These are phyloP conservation scores for Coniosporium apollinis DNA, from an alignment of 495 filamentous ascomycete species.

Conservation along the genomic window DNA sequence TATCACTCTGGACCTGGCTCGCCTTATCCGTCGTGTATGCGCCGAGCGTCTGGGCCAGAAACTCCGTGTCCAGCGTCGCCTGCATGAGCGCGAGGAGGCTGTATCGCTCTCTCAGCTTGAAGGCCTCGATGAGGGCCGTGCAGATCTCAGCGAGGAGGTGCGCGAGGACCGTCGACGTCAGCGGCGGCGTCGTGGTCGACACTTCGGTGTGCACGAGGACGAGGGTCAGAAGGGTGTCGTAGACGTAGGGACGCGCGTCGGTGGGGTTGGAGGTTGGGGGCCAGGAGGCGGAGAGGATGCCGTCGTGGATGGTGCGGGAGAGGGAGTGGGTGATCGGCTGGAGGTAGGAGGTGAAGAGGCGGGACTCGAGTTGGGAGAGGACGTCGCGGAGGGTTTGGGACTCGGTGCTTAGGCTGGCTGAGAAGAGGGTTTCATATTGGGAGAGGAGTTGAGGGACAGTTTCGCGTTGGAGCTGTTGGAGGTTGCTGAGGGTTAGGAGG, in stretches of 20 bases:
- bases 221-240: conserved; percentile 61
- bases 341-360: conserved; percentile 83
- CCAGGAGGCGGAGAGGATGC: conserved; percentile 58
- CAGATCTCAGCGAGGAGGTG: conserved; percentile 65
- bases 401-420: conserved; percentile 80
- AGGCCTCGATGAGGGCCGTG: conserved; percentile 41
- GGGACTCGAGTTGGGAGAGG: conserved; percentile 70
- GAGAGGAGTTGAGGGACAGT: conserved; percentile 66
- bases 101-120: conserved; percentile 42
- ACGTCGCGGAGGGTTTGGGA: conserved; percentile 77
- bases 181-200: conserved; percentile 43
- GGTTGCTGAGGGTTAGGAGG: conserved; percentile 81
- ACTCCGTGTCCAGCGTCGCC: conserved; percentile 92
- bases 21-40: conserved; percentile 77
- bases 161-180: conserved; percentile 59
- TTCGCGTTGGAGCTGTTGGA: conserved; percentile 58
- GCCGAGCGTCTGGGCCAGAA: conserved; percentile 80
- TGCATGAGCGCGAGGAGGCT: conserved; percentile 77
- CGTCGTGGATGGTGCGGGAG: conserved; percentile 45
- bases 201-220: conserved; percentile 88
- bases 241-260: conserved; percentile 74
- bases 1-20: conserved; percentile 58
- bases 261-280: conserved; percentile 45
- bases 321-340: conserved; percentile 48
- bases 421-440: conserved; percentile 80